Conservation (phyloP, 2,329 filamentous ascomycete species). For the Colletotrichum sp. region DNA sequence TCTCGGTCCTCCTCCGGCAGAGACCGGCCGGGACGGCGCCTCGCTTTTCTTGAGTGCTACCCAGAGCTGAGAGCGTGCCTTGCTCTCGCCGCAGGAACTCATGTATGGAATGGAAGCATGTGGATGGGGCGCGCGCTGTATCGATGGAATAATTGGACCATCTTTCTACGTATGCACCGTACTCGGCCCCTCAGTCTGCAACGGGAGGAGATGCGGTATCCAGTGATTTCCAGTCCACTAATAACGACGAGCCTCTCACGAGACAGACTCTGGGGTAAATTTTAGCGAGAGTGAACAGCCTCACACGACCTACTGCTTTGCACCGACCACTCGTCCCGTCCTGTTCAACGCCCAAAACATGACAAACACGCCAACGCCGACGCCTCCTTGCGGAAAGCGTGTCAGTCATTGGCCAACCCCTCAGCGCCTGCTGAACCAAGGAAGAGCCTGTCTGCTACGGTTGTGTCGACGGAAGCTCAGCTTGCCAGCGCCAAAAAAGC, state of each 20-base stretch:
- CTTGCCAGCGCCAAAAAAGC: constrained; percentile 1
- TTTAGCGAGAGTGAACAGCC: background rate
- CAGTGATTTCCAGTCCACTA: background rate
- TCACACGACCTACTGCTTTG: background rate
- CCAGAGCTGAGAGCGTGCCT: background rate
- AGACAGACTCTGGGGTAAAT: constrained; percentile 1
- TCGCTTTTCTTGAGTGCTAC: background rate
- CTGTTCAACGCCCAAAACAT: background rate
- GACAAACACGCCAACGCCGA: constrained; percentile 1
- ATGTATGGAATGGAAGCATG: background rate
- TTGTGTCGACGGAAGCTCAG: background rate
- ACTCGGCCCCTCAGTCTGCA: background rate
- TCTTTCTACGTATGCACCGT: background rate
- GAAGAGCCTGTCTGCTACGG: constrained; percentile 7
- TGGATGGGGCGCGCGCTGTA: background rate
- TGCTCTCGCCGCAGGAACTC: background rate
- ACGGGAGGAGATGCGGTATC: background rate
- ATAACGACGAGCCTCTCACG: background rate
- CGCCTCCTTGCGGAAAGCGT: background rate
- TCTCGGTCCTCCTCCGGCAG: constrained; percentile 6
- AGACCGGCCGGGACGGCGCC: constrained; percentile 3
- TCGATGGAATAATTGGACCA: background rate
- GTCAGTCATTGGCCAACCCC: constrained; percentile 4
- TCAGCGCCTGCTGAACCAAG: constrained; percentile 3
- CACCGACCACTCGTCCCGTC: background rate